phyloP scores from a whole-genome alignment of 192 early-diverging fungal genomes.

The Lobosporangium transversale region DNA sequence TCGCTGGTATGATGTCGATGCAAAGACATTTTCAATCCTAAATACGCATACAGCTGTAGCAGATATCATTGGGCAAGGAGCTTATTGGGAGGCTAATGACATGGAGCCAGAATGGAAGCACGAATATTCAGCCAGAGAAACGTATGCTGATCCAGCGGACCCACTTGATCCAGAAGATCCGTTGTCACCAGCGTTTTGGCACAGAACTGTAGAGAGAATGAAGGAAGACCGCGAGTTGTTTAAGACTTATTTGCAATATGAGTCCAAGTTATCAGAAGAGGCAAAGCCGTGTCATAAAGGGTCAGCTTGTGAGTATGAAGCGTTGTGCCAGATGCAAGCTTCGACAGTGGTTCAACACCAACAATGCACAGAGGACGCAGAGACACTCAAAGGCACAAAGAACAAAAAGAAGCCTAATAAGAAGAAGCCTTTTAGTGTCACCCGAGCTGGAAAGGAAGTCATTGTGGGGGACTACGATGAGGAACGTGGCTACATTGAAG shows the following conservation, averaged over 20 bases:
- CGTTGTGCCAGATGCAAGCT: slow-evolving; percentile 46
- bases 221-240: slow-evolving; percentile 42
- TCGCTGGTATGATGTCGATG: slow-evolving; percentile 62
- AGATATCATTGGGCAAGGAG: slow-evolving; percentile 49
- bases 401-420: slow-evolving; percentile 24
- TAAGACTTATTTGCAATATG: slow-evolving; percentile 53
- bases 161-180: slow-evolving; percentile 24
- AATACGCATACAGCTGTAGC: slow-evolving; percentile 61
- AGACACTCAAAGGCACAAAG: neutral
- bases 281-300: slow-evolving; percentile 16
- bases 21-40: slow-evolving; percentile 60
- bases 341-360: slow-evolving; percentile 33
- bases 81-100: slow-evolving; percentile 50
- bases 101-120: slow-evolving; percentile 57
- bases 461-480: slow-evolving; percentile 11
- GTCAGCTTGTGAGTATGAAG: slow-evolving; percentile 18
- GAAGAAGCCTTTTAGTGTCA: slow-evolving; percentile 13
- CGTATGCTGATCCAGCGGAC: slow-evolving; percentile 16
- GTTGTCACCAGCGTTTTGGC: slow-evolving; percentile 60
- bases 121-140: slow-evolving; percentile 59
- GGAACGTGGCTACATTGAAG: too few species aligned
- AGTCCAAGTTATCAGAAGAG: slow-evolving; percentile 47
- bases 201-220: slow-evolving; percentile 54
- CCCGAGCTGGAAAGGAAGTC: slow-evolving; percentile 14
- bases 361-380: slow-evolving; percentile 5